Evolutionary conservation across 495 filamentous ascomycete species (phyloP).

Genomic region (Sabuloglossum arenarium): DNA sequence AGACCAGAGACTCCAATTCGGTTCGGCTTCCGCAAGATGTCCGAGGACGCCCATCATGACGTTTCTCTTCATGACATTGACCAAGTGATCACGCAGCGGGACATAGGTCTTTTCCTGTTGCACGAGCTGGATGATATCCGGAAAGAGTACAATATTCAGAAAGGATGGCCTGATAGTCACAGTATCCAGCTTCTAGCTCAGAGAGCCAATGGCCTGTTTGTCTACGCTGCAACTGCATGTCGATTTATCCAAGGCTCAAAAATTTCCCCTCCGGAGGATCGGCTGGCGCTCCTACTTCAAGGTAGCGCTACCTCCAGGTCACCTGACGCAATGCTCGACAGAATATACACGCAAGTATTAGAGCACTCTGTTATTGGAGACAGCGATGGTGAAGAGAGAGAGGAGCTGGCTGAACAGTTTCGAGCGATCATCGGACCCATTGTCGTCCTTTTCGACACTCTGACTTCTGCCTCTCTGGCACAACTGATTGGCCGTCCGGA

Average conservation of each 20-base stretch:
- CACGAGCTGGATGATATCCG: neutral
- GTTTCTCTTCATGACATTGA: no score
- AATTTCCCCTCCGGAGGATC: neutral
- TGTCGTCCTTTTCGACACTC: no score
- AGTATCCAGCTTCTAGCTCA: neutral
- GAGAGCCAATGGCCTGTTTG: constrained; percentile 6
- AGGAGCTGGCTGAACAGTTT: no score
- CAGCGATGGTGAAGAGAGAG: neutral
- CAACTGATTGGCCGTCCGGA: no score
- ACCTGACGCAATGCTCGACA: neutral
- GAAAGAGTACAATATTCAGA: neutral
- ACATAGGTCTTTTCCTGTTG: neutral
- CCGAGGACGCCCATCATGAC: neutral
- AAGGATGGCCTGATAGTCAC: neutral
- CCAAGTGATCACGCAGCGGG: neutral
- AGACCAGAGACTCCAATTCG: constrained; percentile 5
- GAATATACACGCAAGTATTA: neutral
- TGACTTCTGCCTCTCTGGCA: no score
- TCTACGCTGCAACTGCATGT: constrained; percentile 3
- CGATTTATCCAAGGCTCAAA: neutral
- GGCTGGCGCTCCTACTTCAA: neutral
- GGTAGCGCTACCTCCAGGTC: neutral
- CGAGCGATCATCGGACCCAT: no score
- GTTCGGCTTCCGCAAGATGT: neutral
- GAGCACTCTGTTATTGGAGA: neutral